These are phyloP conservation scores for Ilyonectria sp. DNA, from an alignment of 2,329 filamentous ascomycete species.

Conservation along the genomic window DNA sequence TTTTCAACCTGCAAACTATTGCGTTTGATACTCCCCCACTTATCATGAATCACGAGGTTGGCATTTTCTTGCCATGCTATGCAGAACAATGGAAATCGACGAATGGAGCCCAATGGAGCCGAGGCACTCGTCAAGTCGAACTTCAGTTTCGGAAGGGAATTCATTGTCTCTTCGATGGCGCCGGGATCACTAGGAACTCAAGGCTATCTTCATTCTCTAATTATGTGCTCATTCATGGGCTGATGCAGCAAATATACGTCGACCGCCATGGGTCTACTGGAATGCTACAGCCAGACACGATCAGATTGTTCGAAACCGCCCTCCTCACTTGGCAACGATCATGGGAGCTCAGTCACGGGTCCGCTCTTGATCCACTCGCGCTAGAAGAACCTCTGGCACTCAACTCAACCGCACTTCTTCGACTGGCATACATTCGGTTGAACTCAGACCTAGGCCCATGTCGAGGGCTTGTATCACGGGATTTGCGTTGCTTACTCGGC, in stretches of 20 bases:
- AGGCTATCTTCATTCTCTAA: constrained; percentile 4
- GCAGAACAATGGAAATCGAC: constrained; percentile 11
- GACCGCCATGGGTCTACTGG: not conserved
- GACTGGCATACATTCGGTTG: constrained; percentile 6
- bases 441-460: not conserved
- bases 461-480: not conserved
- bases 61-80: not conserved
- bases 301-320: not conserved
- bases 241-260: constrained; percentile 9
- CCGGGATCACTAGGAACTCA: not conserved
- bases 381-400: constrained; percentile 1
- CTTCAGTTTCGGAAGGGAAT: not conserved
- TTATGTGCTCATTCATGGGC: constrained; percentile 10
- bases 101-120: not conserved
- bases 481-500: not conserved
- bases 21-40: not conserved
- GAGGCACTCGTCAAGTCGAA: not conserved
- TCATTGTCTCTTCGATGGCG: not conserved
- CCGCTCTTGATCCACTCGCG: not conserved
- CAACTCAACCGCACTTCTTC: not conserved
- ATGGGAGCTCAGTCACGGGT: not conserved
- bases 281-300: not conserved
- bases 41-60: constrained; percentile 10
- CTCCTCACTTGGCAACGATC: constrained; percentile 3
- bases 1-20: constrained; percentile 9